Percentiles rank a stretch among this genome's conserved stretches.
These are phyloP conservation scores for Eucalyptus melliodora DNA, from an alignment of 345 rosid species.

Conservation along the genomic window DNA sequence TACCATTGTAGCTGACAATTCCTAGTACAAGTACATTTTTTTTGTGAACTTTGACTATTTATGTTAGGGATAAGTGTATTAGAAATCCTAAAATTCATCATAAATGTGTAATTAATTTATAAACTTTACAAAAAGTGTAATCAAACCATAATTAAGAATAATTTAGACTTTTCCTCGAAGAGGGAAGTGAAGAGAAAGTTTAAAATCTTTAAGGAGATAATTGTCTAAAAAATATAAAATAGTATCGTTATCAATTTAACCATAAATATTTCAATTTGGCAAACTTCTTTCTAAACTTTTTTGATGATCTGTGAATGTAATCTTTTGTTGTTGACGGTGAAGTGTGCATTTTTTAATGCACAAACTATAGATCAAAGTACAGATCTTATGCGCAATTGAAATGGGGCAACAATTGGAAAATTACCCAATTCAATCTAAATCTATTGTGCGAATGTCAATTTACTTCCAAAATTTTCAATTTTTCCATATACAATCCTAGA, in stretches of 20 bases:
- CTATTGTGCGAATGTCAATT: not conserved
- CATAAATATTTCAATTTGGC: not conserved
- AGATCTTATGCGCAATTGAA: accelerated
- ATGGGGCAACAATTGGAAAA: not conserved
- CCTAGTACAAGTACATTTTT: not conserved
- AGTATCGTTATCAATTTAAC: too few relatives aligned
- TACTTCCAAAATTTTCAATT: not conserved
- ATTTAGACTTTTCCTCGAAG: accelerated
- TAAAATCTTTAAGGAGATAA: not conserved
- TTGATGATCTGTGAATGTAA: too few relatives aligned
- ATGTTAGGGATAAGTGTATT: not conserved
- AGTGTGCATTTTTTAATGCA: not conserved
- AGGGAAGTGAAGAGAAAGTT: not conserved
- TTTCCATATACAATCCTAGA: not conserved
- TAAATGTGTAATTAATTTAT: accelerated
- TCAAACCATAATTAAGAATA: accelerated
- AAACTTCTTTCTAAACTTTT: too few relatives aligned
- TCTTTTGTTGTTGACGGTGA: accelerated
- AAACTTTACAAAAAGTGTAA: too few relatives aligned
- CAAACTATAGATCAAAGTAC: not conserved
- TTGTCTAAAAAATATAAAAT: too few relatives aligned
- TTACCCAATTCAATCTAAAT: not conserved
- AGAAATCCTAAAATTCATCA: too few relatives aligned
- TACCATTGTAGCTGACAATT: accelerated
- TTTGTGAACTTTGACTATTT: not conserved